Evolutionary conservation across 2,329 filamentous ascomycete genomes (phyloP).

Genomic region (Neonectria coccinea): DNA sequence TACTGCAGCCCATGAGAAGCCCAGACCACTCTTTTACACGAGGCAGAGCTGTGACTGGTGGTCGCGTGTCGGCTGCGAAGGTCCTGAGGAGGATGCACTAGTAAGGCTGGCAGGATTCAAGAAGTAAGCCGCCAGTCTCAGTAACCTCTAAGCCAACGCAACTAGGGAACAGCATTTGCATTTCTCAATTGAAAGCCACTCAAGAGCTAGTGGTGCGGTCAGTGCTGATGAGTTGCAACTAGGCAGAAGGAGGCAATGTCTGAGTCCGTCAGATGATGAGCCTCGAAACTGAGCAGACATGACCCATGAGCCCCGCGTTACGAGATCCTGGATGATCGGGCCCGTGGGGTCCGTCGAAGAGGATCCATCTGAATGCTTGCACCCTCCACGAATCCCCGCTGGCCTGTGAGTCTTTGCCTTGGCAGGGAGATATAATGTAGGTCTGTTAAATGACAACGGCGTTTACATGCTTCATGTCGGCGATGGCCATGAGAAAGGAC

Average conservation of each 20-base stretch:
- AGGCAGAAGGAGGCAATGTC: conserved; percentile 9
- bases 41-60: conserved; percentile 7
- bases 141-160: conserved; percentile 11
- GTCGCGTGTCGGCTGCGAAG: conserved; percentile 14
- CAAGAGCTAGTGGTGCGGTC: not conserved
- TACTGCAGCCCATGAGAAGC: conserved; percentile 1
- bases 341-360: conserved; percentile 16
- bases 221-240: conserved; percentile 7
- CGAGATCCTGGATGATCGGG: conserved; percentile 26
- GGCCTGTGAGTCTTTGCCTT: conserved; percentile 4
- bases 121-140: conserved; percentile 14
- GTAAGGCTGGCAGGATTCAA: conserved; percentile 22
- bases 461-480: not conserved
- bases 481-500: not conserved
- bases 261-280: conserved; percentile 2
- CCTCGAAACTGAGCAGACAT: conserved; percentile 1
- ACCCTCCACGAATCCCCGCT: conserved; percentile 6
- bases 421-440: not conserved
- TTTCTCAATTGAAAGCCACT: not conserved
- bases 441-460: not conserved
- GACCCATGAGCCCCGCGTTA: conserved; percentile 16
- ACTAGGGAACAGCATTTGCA: not conserved
- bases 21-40: not conserved
- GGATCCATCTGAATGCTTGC: conserved; percentile 16
- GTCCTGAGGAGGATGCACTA: conserved; percentile 13